Evolutionary conservation across 306 rosid species (phyloP), one percentile per base, ranked within the genome.

Genomic region (Acacia crassicarpa): DNA sequence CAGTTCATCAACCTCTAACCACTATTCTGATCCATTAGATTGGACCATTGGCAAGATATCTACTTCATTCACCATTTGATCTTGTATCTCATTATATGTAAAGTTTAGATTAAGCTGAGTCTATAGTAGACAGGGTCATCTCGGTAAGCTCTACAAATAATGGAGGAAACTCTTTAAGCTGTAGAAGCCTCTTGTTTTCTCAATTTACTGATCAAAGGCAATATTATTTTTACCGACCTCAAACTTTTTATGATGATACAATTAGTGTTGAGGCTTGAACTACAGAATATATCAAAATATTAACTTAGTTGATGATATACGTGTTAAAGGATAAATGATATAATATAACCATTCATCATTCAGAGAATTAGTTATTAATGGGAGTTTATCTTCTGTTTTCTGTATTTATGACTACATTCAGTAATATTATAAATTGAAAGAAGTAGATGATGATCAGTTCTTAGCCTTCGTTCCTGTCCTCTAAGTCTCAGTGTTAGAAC

Each of bases 1-100:
- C 75, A 65, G 66, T 82, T 71, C 74, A 85, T 22, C 78, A 85
- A 75, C 49, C 61, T 84, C 75, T 43, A 38, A 63, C 41, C n/a
- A 65, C 9, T 56, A 59, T 40, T 78, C 44, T 73, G 83, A 84
- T 49, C 63, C 76, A 63, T 4, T 48, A 65, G 74, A 59, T 81
- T 59, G 73, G 32, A 49, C 32, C 69, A 8, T 65, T 65, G 25
- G 49, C 45, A 17, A 76, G 77, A 83, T 22, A 61, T 75, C 63
- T 23, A 30, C 40, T 73, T 82, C 72, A 65, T 66, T 61, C 14
- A 13, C 56, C 73, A 3, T 12, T 56, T 68, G 30, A 72, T 69
- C 81, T 61, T 53, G 27, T 8, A 17, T 63, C 48, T 17, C 33
- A 33, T 35, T 67, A 35, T 25, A 9, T 38, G 25, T 20, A 8